Conservation (phyloP, 2,329 filamentous ascomycete genomes). For the Claviceps fusiformis region DNA sequence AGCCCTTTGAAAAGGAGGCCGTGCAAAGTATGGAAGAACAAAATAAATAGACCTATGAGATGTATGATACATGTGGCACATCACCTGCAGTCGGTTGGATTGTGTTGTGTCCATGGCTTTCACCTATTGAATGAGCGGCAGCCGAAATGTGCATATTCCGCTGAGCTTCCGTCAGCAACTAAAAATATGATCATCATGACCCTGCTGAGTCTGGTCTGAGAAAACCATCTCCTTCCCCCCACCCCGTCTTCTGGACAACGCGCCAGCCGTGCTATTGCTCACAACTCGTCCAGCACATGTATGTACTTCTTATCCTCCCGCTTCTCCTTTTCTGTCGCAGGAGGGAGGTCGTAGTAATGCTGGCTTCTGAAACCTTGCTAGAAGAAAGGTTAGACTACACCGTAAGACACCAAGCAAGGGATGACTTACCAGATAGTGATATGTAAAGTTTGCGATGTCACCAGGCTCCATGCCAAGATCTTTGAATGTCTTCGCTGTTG, state of each 20-base stretch:
- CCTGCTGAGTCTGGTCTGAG: background rate
- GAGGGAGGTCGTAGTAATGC: conserved; percentile 83
- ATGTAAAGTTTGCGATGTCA: conserved; percentile 76
- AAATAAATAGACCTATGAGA: background rate
- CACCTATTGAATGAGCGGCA: background rate
- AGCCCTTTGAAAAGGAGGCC: background rate
- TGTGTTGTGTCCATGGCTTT: conserved; percentile 2
- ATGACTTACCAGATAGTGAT: conserved; percentile 73
- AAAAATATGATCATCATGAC: background rate
- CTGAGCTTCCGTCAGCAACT: background rate
- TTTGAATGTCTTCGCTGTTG: conserved; percentile 84
- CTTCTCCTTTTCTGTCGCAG: conserved; percentile 88
- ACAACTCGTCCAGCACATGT: conserved; percentile 83
- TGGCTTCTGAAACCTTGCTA: conserved; percentile 84
- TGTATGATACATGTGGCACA: background rate
- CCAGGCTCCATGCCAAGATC: conserved; percentile 82
- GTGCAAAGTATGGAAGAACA: background rate
- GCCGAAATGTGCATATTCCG: background rate
- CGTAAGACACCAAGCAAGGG: background rate
- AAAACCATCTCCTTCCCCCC: background rate
- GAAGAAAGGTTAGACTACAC: conserved; percentile 17
- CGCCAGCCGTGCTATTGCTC: conserved; percentile 13
- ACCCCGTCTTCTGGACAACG: background rate
- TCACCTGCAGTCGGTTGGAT: background rate
- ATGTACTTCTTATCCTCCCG: conserved; percentile 92